Base-by-base conservation (phyloP, 2,329 filamentous ascomycete genomes). In the Colletotrichum horii region DNA sequence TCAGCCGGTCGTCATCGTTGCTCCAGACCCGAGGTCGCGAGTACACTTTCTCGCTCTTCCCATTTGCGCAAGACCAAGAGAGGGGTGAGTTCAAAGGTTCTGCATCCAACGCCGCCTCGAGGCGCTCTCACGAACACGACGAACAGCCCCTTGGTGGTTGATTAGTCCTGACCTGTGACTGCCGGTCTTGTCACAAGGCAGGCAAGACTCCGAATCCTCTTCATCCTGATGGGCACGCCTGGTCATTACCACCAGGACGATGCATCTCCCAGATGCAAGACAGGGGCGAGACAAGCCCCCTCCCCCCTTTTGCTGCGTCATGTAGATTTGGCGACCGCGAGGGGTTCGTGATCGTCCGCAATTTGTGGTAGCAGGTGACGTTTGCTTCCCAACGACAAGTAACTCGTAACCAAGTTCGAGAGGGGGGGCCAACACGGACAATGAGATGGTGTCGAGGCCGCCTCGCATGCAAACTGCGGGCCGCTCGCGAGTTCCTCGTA, bases 391-490 rank as follows among this genome's bases (percentile, higher is more conserved):
- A 65, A 38, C 19, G 68, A 71, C 58, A 28, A 22, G 30, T 56
- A n/a, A 36, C 71, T 66, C 19, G 28, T 56, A 52, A 26, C 70
- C 69, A 55, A 67, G 38, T 14, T 43, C 56, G 24, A 62, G 16
- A 28, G 22, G 52, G 22, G 28, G 36, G 12, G n/a, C 70, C 28
- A 12, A 56, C 11, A 56, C 22, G 19, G 26, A 56, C 28, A 19
- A 36, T 16, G 55, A 67, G 38, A 72, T 52, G 61, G 62, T 66
- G 38, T 38, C 24, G 32, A 75, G 62, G 14, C 38, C 62, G 55
- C 38, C 38, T 67, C 52, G 24, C 26, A 72, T 75, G 72, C 61
- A 26, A 75, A 58, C 38, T 30, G 62, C 69, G 72, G 72, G 72
- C 69, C 72, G 72, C 30, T 34, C 26, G 43, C 70, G 56, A 28